These are phyloP conservation scores for Vigna trinervia DNA, from an alignment of 306 rosid species.

Conservation along the genomic window DNA sequence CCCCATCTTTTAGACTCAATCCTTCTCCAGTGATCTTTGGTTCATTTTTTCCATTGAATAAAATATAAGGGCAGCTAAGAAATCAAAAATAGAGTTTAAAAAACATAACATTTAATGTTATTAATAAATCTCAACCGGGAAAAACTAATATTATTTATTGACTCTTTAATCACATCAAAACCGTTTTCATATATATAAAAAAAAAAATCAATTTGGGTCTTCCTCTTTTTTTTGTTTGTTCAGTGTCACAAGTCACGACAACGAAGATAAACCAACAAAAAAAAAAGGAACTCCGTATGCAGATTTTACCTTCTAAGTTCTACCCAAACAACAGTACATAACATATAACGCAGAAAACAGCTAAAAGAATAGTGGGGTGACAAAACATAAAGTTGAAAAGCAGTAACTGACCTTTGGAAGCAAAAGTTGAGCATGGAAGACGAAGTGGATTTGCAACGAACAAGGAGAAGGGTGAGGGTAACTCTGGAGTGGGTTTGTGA, in stretches of 20 bases:
- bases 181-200: neutral
- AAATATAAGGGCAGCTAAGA: neutral
- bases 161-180: slow-evolving; percentile 5
- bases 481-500: slow-evolving; percentile 28
- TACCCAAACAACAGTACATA: neutral
- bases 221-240: neutral
- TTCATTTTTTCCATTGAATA: no score
- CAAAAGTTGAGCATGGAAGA: slow-evolving; percentile 31
- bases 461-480: slow-evolving; percentile 37
- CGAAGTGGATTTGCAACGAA: slow-evolving; percentile 36
- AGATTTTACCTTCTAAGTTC: neutral
- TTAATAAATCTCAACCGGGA: neutral
- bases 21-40: no score
- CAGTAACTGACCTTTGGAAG: slow-evolving; percentile 50
- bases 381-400: neutral
- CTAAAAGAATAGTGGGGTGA: neutral
- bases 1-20: no score
- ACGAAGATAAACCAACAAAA: neutral
- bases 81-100: neutral
- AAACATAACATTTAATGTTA: neutral
- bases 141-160: neutral
- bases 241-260: neutral
- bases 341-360: neutral
- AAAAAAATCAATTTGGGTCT: neutral
- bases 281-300: neutral